Base-by-base conservation (phyloP, 805 yeast species). In the Soucietia sequanensis region DNA sequence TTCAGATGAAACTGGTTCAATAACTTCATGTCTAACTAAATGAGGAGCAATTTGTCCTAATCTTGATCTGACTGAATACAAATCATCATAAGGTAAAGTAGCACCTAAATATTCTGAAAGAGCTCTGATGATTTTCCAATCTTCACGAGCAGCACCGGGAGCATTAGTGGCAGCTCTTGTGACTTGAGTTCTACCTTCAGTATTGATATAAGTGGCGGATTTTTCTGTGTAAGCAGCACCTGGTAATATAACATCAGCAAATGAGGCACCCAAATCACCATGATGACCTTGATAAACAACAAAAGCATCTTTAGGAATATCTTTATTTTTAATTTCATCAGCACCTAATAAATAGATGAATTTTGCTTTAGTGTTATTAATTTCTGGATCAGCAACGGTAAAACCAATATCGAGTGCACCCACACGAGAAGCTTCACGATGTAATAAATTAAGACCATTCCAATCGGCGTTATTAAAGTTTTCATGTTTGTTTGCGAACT, bases 281-380 rank as follows among this genome's bases (percentile, higher is more conserved):
- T 86, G 95, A 63, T 87, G 95, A 37, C 95, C 95, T 66, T 86
- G 88, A 66, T 86, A 86, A 34, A 86, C 80, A 20, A 87, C 95
- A 58, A 86, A 87, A 3, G 95, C 87, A 57, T 86, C 93, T 58
- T 72, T 70, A 46, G 95, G 95, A 48, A 86, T 77, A 40, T 82
- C 83, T 39, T 72, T 64, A 41, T 80, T 76, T 41, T 72, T 65
- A 43, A 85, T 60, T 63, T 87, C 95, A 60, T 86, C 95, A 23
- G 95, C 95, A 27, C 91, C 93, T 36, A 86, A 72, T 50, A 86
- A 70, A 68, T 84, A 87, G 34, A 86, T 75, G 57, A 87, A 72
- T 67, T 86, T 87, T 38, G 95, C 84, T 49, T 65, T 63, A 32
- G 73, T 62, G 19, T 62, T 42, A 31, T 73, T 63, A 17, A 69